These are phyloP conservation scores for Rosa hybrid DNA, from an alignment of 331 rosid species.

Conservation along the genomic window DNA sequence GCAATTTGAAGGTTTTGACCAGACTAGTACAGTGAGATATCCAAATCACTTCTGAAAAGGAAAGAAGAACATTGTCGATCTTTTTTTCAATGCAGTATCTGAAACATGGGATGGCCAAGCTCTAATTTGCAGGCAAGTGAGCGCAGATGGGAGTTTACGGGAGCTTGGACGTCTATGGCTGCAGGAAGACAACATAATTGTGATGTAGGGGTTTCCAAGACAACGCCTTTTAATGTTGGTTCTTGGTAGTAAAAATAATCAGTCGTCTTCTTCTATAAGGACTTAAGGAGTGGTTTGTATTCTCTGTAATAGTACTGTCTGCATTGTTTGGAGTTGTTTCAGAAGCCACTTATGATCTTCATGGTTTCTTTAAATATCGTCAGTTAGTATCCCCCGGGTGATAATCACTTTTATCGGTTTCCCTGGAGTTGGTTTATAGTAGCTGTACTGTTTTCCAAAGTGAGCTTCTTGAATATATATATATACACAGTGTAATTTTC, in stretches of 20 bases:
- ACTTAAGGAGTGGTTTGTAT: constrained; percentile 1
- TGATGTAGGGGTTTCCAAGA: constrained; percentile 46
- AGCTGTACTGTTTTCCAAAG: constrained; percentile 34
- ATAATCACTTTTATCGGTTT: constrained; percentile 62
- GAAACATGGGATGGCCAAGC: constrained; percentile 28
- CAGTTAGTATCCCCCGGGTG: constrained; percentile 30
- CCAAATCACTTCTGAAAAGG: constrained; percentile 47
- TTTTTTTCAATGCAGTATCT: constrained; percentile 27
- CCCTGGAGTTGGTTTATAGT: constrained; percentile 36
- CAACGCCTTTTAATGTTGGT: constrained; percentile 85
- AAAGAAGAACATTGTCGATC: constrained; percentile 26
- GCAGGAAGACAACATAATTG: constrained; percentile 34
- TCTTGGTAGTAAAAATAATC: constrained; percentile 55
- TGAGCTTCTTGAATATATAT: constrained; percentile 15
- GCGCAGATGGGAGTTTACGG: constrained; percentile 32
- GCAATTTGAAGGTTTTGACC: constrained; percentile 58
- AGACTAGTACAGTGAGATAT: constrained; percentile 36
- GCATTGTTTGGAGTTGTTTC: constrained; percentile 20
- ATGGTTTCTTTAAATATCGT: constrained; percentile 17
- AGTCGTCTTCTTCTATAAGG: neutral
- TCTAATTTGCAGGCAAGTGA: constrained; percentile 34
- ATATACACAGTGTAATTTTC: constrained; percentile 4
- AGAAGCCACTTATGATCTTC: constrained; percentile 10
- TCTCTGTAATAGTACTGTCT: constrained; percentile 3
- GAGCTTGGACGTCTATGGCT: constrained; percentile 27